Evolutionary conservation across 257 asterid species (phyloP).

Genomic region (Cordia subcordata): DNA sequence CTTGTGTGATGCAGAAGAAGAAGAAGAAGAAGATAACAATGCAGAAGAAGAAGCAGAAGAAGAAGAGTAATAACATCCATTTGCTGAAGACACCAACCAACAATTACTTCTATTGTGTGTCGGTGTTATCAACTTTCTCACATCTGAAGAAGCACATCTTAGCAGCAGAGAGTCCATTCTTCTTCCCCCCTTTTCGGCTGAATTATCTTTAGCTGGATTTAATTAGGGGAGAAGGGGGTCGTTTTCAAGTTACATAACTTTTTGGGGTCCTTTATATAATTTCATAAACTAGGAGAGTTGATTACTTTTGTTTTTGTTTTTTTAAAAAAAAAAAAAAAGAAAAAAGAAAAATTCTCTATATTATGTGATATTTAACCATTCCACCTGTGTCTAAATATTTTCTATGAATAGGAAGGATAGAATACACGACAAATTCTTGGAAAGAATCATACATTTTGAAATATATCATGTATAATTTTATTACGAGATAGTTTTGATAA

Average conservation of each 20-base stretch:
- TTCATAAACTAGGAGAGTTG: background rate
- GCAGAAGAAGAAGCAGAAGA: slow-evolving; percentile 27
- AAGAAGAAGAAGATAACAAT: slow-evolving; percentile 25
- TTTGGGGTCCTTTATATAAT: background rate
- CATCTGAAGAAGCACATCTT: slow-evolving; percentile 9
- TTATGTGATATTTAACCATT: no score
- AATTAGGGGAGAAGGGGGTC: slow-evolving; percentile 10
- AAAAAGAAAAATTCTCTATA: no score
- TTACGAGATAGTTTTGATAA: no score
- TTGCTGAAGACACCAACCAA: slow-evolving; percentile 16
- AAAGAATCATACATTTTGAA: no score
- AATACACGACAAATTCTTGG: no score
- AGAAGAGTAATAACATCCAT: slow-evolving; percentile 18
- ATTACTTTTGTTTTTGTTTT: background rate
- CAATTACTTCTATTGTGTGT: background rate
- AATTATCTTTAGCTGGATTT: slow-evolving; percentile 9
- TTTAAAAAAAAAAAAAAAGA: background rate
- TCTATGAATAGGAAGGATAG: no score
- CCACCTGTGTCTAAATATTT: no score
- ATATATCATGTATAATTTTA: no score
- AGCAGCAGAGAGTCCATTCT: slow-evolving; percentile 26
- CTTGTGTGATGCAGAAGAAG: slow-evolving; percentile 27
- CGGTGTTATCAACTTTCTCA: background rate
- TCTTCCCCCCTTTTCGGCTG: background rate
- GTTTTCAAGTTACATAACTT: background rate